Conservation (phyloP, 129 eudicot species). For the Lactuca saligna region DNA sequence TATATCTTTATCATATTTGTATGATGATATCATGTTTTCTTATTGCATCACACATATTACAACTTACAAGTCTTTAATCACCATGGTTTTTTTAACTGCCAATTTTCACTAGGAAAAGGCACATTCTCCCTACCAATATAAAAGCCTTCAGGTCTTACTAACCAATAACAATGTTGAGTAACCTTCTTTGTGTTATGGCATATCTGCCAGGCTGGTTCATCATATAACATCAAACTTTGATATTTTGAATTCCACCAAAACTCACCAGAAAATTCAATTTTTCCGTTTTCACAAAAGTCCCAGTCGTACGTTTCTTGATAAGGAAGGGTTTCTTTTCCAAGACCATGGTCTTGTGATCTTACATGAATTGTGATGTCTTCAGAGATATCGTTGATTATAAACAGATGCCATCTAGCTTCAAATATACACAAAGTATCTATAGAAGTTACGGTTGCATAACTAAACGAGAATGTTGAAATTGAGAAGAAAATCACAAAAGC, state of each 20-base stretch:
- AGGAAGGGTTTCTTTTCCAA: constrained; percentile 23
- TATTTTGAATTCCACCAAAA: constrained; percentile 25
- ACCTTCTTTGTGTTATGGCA: constrained; percentile 4
- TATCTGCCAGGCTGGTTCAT: not conserved
- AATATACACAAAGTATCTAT: not conserved
- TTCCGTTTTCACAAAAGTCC: not conserved
- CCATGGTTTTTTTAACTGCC: constrained; percentile 22
- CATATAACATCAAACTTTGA: constrained; percentile 1
- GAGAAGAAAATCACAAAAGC: not conserved
- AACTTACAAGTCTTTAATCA: not conserved
- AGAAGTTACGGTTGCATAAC: not conserved
- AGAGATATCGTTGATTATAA: constrained; percentile 12
- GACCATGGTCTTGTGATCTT: constrained; percentile 14
- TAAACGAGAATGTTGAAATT: not conserved
- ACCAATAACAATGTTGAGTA: constrained; percentile 26
- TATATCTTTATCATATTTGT: not conserved
- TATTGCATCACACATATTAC: not conserved
- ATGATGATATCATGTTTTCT: not conserved
- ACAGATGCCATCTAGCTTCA: constrained; percentile 8
- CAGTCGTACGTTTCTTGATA: constrained; percentile 3
- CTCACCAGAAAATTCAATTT: not conserved
- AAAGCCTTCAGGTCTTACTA: constrained; percentile 22
- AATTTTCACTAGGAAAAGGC: constrained; percentile 15
- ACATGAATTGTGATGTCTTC: constrained; percentile 15
- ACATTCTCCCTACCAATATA: constrained; percentile 8